Evolutionary conservation across 345 rosid species (phyloP).

Genomic region (Pelargonium nanum): DNA sequence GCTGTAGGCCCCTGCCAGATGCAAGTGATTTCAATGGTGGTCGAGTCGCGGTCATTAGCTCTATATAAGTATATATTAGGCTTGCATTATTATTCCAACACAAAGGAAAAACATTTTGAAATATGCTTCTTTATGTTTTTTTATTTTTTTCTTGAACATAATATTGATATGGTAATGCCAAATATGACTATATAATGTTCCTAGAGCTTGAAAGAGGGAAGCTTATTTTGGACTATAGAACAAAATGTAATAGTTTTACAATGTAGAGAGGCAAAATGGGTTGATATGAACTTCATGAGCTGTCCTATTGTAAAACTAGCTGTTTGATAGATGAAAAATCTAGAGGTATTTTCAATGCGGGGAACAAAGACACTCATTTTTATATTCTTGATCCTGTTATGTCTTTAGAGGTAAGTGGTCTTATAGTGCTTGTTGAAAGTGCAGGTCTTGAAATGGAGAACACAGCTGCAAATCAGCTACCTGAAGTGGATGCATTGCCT

Average conservation of each 20-base stretch:
- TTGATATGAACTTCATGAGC: not conserved
- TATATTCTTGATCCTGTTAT: too few relatives aligned
- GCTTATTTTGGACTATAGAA: not conserved
- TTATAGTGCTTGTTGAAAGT: slow-evolving; percentile 2
- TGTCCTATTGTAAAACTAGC: not conserved
- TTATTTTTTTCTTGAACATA: not conserved
- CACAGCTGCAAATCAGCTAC: slow-evolving; percentile 53
- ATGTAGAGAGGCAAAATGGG: not conserved
- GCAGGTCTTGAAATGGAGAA: slow-evolving; percentile 52
- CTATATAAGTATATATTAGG: not conserved
- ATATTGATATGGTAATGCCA: not conserved
- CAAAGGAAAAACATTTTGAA: too few relatives aligned
- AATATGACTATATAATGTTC: not conserved
- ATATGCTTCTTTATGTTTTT: not conserved
- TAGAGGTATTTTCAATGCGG: not conserved
- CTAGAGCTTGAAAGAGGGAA: not conserved
- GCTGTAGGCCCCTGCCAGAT: too few relatives aligned
- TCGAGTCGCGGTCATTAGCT: not conserved
- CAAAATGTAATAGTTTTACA: too few relatives aligned
- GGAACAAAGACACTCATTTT: too few relatives aligned
- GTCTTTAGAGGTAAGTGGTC: not conserved
- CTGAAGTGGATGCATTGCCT: slow-evolving; percentile 84
- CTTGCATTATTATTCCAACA: too few relatives aligned
- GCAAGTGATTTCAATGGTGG: too few relatives aligned
- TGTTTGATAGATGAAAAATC: not conserved